These are phyloP conservation scores for Platismatia glauca DNA, from an alignment of 495 filamentous ascomycete species.

Conservation along the genomic window DNA sequence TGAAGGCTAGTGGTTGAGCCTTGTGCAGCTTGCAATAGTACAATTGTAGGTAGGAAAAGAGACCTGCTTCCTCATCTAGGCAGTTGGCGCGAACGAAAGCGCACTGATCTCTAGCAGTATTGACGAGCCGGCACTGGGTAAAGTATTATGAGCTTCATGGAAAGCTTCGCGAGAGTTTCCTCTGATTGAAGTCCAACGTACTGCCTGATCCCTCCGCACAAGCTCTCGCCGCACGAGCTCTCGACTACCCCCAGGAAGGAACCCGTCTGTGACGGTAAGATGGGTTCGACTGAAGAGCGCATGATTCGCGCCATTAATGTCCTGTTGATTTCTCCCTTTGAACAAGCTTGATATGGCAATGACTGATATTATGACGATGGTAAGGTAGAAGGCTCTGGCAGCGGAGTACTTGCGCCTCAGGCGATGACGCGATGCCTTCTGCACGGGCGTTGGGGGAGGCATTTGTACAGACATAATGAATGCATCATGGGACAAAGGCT, in stretches of 20 bases:
- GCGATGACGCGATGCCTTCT: slow-evolving; percentile 8
- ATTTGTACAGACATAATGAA: slow-evolving; percentile 17
- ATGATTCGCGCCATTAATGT: neutral
- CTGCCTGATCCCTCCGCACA: slow-evolving; percentile 28
- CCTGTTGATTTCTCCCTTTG: slow-evolving; percentile 12
- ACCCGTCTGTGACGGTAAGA: neutral
- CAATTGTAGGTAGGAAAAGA: slow-evolving; percentile 79
- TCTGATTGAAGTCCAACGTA: slow-evolving; percentile 4
- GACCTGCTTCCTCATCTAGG: slow-evolving; percentile 77
- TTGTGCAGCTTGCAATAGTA: slow-evolving; percentile 78
- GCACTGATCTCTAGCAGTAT: slow-evolving; percentile 70
- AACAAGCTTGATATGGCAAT: slow-evolving; percentile 25
- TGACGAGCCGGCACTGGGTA: slow-evolving; percentile 68
- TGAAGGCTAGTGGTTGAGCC: slow-evolving; percentile 67
- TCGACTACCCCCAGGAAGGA: neutral
- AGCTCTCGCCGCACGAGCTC: slow-evolving; percentile 24
- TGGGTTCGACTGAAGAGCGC: neutral
- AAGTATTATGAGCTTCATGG: slow-evolving; percentile 22
- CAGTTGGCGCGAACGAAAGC: slow-evolving; percentile 77
- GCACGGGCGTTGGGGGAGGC: slow-evolving; percentile 15
- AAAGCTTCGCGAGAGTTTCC: neutral
- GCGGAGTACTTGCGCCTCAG: slow-evolving; percentile 21
- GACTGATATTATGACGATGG: slow-evolving; percentile 27
- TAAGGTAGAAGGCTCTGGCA: slow-evolving; percentile 33
- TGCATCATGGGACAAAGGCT: slow-evolving; percentile 18